These are phyloP conservation scores for Stagonosporopsis tanaceti DNA, from an alignment of 2,329 filamentous ascomycete genomes.

Conservation along the genomic window DNA sequence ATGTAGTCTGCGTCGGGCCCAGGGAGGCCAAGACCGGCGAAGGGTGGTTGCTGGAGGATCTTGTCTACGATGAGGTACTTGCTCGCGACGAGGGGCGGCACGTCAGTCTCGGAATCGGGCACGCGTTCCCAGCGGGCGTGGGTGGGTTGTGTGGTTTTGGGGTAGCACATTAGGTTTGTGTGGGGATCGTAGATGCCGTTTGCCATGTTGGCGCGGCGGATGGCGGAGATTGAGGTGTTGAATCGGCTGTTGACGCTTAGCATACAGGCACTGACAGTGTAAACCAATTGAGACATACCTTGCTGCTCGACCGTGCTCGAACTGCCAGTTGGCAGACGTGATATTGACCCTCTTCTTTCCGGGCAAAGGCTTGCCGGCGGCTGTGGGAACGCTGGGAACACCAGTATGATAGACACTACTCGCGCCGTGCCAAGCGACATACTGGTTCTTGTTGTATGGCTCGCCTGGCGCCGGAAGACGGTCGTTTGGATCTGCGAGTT, in stretches of 20 bases:
- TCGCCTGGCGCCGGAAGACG: slow-evolving; percentile 76
- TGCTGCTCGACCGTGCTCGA: slow-evolving; percentile 90
- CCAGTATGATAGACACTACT: slow-evolving; percentile 93
- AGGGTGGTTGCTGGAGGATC: slow-evolving; percentile 64
- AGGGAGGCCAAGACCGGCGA: slow-evolving; percentile 66
- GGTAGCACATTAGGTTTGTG: slow-evolving; percentile 90
- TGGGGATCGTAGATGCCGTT: slow-evolving; percentile 88
- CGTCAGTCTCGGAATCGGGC: slow-evolving; percentile 50
- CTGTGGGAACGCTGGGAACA: slow-evolving; percentile 76
- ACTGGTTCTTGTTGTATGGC: slow-evolving; percentile 98
- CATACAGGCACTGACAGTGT: background rate
- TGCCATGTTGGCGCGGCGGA: slow-evolving; percentile 72
- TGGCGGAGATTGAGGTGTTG: slow-evolving; percentile 75
- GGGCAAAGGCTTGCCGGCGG: slow-evolving; percentile 75
- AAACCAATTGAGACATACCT: slow-evolving; percentile 65
- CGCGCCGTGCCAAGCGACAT: slow-evolving; percentile 97
- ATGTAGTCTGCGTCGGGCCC: slow-evolving; percentile 63
- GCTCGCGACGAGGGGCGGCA: slow-evolving; percentile 65
- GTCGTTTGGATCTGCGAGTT: slow-evolving; percentile 90
- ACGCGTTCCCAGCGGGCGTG: slow-evolving; percentile 83
- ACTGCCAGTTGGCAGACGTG: slow-evolving; percentile 95
- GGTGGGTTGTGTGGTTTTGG: slow-evolving; percentile 86
- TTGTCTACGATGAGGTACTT: slow-evolving; percentile 71
- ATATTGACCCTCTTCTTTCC: slow-evolving; percentile 85
- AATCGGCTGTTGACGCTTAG: slow-evolving; percentile 69